A percentile compares a stretch with the other conserved stretches of the same genome.
These are phyloP conservation scores for Erysimum pusillum DNA, from an alignment of 441 rosid species.

Conservation along the genomic window DNA sequence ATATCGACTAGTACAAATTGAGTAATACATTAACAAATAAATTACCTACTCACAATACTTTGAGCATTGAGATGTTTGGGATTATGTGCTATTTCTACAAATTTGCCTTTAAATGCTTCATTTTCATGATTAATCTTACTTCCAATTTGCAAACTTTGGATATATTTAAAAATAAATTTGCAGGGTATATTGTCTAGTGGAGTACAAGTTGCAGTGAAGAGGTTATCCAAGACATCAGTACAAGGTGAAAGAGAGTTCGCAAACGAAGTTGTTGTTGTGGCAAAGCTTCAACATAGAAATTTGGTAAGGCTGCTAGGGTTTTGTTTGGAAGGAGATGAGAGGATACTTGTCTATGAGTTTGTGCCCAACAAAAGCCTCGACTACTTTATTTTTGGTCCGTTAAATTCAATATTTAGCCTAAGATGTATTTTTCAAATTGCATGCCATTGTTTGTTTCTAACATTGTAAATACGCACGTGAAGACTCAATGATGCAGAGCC, in stretches of 20 bases:
- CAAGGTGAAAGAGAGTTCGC: not conserved
- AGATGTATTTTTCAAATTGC: not conserved
- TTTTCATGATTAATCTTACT: not conserved
- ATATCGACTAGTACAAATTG: too few species aligned
- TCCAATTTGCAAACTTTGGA: not conserved
- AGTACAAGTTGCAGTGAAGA: not conserved
- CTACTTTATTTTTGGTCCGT: not conserved
- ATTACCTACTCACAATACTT: too few species aligned
- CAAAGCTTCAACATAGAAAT: constrained; percentile 5
- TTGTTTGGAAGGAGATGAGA: not conserved
- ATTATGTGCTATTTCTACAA: too few species aligned
- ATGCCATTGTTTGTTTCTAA: not conserved
- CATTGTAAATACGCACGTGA: not conserved
- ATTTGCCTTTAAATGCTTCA: too few species aligned
- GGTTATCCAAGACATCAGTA: constrained; percentile 2
- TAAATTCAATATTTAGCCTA: not conserved
- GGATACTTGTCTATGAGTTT: constrained; percentile 9
- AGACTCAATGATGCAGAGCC: not conserved
- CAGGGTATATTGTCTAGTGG: not conserved
- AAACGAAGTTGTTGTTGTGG: constrained; percentile 7
- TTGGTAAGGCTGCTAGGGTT: not conserved
- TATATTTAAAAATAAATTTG: not conserved
- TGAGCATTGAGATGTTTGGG: too few species aligned
- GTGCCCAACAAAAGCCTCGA: constrained; percentile 1
- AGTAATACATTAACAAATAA: too few species aligned